phyloP scores from a whole-genome alignment of 768 basidiomycete genomes.

The Saitozyma sp. region DNA sequence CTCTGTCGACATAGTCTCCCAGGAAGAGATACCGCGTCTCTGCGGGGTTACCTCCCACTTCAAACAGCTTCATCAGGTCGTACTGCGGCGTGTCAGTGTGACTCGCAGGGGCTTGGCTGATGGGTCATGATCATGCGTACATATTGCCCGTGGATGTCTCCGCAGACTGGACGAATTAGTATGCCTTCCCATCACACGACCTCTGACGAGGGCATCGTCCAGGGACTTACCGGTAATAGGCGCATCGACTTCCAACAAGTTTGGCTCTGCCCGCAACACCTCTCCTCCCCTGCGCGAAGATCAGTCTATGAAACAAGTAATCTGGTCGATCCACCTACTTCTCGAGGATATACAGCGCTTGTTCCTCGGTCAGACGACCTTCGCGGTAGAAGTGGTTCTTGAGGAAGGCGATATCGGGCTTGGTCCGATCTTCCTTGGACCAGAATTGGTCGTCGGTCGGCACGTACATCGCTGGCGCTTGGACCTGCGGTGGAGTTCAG shows the following conservation, averaged over 20 bases:
- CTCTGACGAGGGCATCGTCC: slow-evolving; percentile 22
- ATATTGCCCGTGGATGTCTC: slow-evolving; percentile 99
- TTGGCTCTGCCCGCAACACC: slow-evolving; percentile 77
- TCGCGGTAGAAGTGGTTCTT: slow-evolving; percentile 99
- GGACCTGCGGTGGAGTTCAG: slow-evolving; percentile 64
- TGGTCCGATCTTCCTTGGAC: slow-evolving; percentile 75
- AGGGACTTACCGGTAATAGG: slow-evolving; percentile 83
- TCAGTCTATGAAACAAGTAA: neutral
- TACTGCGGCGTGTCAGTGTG: slow-evolving; percentile 58
- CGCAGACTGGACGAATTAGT: slow-evolving; percentile 67
- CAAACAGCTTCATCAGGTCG: slow-evolving; percentile 92
- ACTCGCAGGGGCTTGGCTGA: neutral
- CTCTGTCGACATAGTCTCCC: slow-evolving; percentile 90
- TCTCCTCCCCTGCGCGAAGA: slow-evolving; percentile 57
- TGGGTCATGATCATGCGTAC: slow-evolving; percentile 56
- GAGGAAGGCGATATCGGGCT: slow-evolving; percentile 92
- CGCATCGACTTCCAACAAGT: slow-evolving; percentile 90
- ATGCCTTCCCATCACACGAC: neutral
- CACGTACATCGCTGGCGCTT: slow-evolving; percentile 91
- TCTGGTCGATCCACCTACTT: slow-evolving; percentile 53
- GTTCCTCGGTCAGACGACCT: slow-evolving; percentile 87
- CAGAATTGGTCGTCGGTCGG: slow-evolving; percentile 95
- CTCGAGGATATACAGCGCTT: slow-evolving; percentile 89
- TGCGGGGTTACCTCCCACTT: slow-evolving; percentile 90
- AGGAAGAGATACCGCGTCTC: slow-evolving; percentile 90